Percentiles rank a stretch among this genome's conserved stretches.
Evolutionary conservation across 108 stramenopile species (phyloP).

Genomic region (Asterionellopsis glacialis): DNA sequence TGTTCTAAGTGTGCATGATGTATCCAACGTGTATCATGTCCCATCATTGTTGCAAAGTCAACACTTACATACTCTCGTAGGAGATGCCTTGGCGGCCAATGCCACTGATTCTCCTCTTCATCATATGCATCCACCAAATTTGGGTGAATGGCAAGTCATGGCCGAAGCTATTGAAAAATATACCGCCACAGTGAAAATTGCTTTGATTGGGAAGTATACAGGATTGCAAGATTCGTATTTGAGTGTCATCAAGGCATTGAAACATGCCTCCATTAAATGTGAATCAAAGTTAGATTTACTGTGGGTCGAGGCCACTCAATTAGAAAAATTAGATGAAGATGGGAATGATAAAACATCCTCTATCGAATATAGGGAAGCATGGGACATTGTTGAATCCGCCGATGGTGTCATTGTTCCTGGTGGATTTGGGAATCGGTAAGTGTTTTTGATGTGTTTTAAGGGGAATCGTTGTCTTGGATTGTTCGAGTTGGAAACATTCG

Average conservation of each 20-base stretch:
- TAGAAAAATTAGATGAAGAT: slow-evolving; percentile 43
- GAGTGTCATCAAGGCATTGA: slow-evolving; percentile 93
- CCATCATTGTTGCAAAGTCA: slow-evolving; percentile 91
- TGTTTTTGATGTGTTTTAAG: slow-evolving; percentile 61
- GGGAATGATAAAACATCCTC: slow-evolving; percentile 40
- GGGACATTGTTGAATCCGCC: slow-evolving; percentile 66
- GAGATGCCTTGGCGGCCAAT: too few species aligned
- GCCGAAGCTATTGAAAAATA: slow-evolving; percentile 80
- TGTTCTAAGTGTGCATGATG: slow-evolving; percentile 96
- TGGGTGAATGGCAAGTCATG: slow-evolving; percentile 87
- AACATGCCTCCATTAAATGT: slow-evolving; percentile 93
- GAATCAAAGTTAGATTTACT: slow-evolving; percentile 78
- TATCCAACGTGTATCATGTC: slow-evolving; percentile 98
- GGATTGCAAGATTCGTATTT: slow-evolving; percentile 94
- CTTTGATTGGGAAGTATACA: slow-evolving; percentile 97
- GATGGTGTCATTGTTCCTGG: slow-evolving; percentile 94
- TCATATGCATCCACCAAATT: slow-evolving; percentile 50
- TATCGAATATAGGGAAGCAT: slow-evolving; percentile 48
- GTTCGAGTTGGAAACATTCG: too few species aligned
- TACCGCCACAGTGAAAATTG: slow-evolving; percentile 79
- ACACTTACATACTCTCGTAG: slow-evolving; percentile 63
- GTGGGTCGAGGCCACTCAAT: slow-evolving; percentile 94
- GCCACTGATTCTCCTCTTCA: too few species aligned
- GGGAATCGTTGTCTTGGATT: slow-evolving; percentile 25
- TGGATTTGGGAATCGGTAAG: slow-evolving; percentile 86